phyloP scores from a whole-genome alignment of 306 rosid genomes.

The Malus asiatica region DNA sequence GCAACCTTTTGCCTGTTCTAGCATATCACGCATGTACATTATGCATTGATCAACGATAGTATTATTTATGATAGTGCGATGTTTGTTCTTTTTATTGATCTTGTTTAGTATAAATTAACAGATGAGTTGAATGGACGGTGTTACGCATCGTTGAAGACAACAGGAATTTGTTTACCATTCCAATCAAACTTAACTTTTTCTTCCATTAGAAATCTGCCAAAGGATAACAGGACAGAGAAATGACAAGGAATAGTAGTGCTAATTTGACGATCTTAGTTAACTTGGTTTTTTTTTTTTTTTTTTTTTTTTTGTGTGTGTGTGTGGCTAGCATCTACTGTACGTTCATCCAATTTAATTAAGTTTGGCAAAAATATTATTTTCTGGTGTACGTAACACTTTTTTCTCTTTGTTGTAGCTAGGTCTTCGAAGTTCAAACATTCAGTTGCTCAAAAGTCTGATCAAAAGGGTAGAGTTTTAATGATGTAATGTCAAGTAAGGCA shows the following conservation, averaged over 20 bases:
- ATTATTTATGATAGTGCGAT: background rate
- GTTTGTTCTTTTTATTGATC: slow-evolving; percentile 7
- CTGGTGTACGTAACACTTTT: no score
- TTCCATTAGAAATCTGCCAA: background rate
- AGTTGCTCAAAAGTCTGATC: background rate
- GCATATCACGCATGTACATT: background rate
- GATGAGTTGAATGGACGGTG: background rate
- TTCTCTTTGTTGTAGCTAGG: background rate
- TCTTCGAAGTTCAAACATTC: background rate
- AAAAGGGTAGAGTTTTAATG: background rate
- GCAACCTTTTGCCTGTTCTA: background rate
- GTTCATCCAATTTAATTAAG: no score
- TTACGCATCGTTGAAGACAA: slow-evolving; percentile 1
- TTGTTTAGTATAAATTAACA: background rate
- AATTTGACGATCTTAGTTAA: background rate
- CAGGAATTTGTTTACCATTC: background rate
- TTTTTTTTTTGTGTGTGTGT: no score
- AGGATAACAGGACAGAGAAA: background rate
- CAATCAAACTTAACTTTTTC: background rate
- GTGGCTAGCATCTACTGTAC: background rate
- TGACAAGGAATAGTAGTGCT: background rate
- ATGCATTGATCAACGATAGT: no score
- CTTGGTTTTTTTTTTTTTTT: background rate
- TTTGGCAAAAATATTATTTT: no score
- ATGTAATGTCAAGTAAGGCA: background rate